These are phyloP conservation scores for Boletus subcaerulescens DNA, from an alignment of 768 basidiomycete species.

Conservation along the genomic window DNA sequence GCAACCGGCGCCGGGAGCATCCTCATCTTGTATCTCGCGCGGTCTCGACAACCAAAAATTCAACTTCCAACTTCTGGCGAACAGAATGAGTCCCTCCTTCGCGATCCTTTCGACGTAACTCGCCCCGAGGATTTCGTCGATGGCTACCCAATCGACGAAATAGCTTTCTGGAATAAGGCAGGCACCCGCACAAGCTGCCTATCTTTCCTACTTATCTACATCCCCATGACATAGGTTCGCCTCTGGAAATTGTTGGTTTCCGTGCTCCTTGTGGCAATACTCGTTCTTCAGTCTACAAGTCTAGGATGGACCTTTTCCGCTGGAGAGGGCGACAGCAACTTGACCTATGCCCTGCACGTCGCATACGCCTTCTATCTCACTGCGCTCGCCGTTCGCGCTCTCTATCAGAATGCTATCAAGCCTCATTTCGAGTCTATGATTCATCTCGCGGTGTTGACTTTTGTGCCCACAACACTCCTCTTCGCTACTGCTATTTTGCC, in stretches of 20 bases:
- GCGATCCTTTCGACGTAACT: slow-evolving; percentile 70
- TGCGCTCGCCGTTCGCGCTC: slow-evolving; percentile 47
- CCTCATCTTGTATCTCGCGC: slow-evolving; percentile 38
- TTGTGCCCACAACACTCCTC: slow-evolving; percentile 45
- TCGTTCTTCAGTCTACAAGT: slow-evolving; percentile 49
- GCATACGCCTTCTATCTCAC: slow-evolving; percentile 60
- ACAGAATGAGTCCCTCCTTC: slow-evolving; percentile 22
- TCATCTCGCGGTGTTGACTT: slow-evolving; percentile 59
- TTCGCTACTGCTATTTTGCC: slow-evolving; percentile 58
- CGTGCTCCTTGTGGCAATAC: slow-evolving; percentile 42
- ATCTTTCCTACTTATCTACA: not conserved
- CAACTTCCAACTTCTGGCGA: slow-evolving; percentile 39
- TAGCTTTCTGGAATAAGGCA: slow-evolving; percentile 58
- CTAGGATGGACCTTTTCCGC: slow-evolving; percentile 47
- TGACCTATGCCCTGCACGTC: slow-evolving; percentile 44
- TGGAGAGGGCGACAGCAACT: slow-evolving; percentile 30
- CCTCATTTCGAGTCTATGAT: slow-evolving; percentile 48
- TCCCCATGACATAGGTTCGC: slow-evolving; percentile 44
- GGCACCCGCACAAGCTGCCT: slow-evolving; percentile 14
- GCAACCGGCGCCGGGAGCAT: slow-evolving; percentile 44
- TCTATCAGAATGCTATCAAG: slow-evolving; percentile 42
- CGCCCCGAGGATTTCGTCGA: slow-evolving; percentile 67
- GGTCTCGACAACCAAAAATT: slow-evolving; percentile 48
- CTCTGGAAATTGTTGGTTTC: slow-evolving; percentile 54
- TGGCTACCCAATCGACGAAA: slow-evolving; percentile 62